Base-by-base conservation (phyloP, 768 basidiomycete species). In the Pleurotus salmoneostramineus region DNA sequence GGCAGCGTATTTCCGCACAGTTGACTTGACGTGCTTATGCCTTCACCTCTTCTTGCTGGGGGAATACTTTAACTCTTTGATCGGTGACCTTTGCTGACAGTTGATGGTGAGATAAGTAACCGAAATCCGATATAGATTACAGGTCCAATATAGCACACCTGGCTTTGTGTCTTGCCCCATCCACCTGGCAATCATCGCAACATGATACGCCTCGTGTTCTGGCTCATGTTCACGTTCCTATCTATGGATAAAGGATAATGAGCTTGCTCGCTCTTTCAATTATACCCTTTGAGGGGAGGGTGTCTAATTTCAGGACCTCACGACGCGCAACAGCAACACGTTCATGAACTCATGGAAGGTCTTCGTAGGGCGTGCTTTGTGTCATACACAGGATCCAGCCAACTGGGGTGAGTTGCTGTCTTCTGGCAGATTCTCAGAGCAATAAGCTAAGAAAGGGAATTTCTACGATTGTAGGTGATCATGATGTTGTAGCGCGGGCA, bases 101-200 rank as follows among this genome's bases (percentile, higher is more conserved):
- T 45, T 27, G 44, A 45, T 45, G n/a, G 17, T 32, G 33, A 49
- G 48, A 49, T 49, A 27, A 49, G 48, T 49, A 49, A 17, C 48
- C 48, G 48, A 49, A 32, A 27, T 49, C 48, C 48, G 48, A 49
- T 49, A 49, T 49, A 49, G 48, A 49, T 49, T 27, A 27, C 21
- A 27, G 21, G 21, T 27, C 21, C 21, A 27, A 27, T 27, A 27
- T 27, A 27, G 21, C 21, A 27, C 8, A 27, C 8, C 8, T 47
- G 48, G 8, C 21, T 49, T 32, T 32, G 48, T n/a, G 48, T 34
- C 33, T 34, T 11, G 10, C 33, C 48, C 48, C 44, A n/a, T 17
- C 17, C 14, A 10, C 44, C 15, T 45, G 15, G 44, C 44, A 11
- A 17, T 17, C 44, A 45, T 45, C 44, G 10, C 12, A 15, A 45